Base-by-base conservation (phyloP, 768 basidiomycete species). In the Kwoniella sp. region DNA sequence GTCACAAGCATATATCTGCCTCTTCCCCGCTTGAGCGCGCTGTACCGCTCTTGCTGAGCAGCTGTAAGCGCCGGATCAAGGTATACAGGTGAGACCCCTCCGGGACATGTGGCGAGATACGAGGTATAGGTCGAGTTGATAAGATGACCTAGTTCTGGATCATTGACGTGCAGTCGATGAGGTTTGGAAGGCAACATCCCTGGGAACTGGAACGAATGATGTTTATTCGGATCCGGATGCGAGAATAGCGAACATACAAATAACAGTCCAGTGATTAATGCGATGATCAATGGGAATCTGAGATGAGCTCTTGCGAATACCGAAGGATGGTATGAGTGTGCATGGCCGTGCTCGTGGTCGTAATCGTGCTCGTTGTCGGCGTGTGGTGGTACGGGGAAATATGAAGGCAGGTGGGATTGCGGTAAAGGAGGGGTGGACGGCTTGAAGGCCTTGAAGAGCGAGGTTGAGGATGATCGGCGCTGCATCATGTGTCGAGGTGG, bases 1-100 rank as follows among this genome's bases (percentile, higher is more conserved):
- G 77, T 73, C 2, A 69, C 67, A 48, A 80, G 63, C 56, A 79
- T 58, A 63, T 67, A 77, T 25, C 55, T 47, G 2, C 58, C 57
- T 29, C 37, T 30, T 2, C 17, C 48, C 24, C 44, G 44, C 26
- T 26, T 40, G 30, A 22, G 63, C 55, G 19, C 22, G 6, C 25
- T 21, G 52, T 62, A 62, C n/a, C 60, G 40, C n/a, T 17, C 19
- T n/a, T 62, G 25, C 37, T 40, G 64, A 49, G 22, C 47, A 37
- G 25, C 27, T 13, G 57, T 58, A n/a, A 62, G 40, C 27, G 60
- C 27, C 5, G 60, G 60, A 27, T 62, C 26, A 2, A 54, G 40
- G 58, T 54, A 22, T 26, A 60, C 48, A 9, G 71, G 67, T 12
- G 52, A 29, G 53, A 22, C 50, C 10, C 27, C 36, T 3, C 25